Evolutionary conservation across 2,329 filamentous ascomycete species (phyloP), one percentile per base, ranked within the genome.

Genomic region (Pseudofabraea citricarpa): DNA sequence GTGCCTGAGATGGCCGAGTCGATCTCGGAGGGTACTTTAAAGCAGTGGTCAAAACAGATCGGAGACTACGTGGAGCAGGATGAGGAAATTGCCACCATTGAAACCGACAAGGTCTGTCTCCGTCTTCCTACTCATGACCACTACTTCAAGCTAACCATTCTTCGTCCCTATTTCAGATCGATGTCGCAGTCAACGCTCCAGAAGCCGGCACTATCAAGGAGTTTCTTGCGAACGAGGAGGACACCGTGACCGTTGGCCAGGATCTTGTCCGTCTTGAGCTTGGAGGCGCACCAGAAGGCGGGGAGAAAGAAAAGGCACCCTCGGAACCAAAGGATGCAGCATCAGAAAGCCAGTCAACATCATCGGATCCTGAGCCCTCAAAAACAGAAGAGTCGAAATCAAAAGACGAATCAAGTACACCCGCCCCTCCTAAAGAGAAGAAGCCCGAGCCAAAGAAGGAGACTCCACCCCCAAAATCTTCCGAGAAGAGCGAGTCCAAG

Each of bases 1-100:
- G 93, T 97, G 55, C 93, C 93, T 24, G 81, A 93, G 64, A 97
- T 98, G 93, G 93, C 93, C 52, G 93, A 98, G 69, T 97, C 93
- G 39, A 97, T 98, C 66, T 94, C 89, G 35, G 93, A 98, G 69
- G 93, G 93, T 49, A 98, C 93, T 18, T 67, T 98, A 61, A 96
- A 95, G 72, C 90, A 95, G 64, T 97, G 90, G 74, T 85, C 81
- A 60, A 97, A 97, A 66, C 66, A 91, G 70, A 74, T 96, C 57
- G 93, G 93, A 60, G 93, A 98, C 65, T 90, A 82, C 58, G 90
- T 98, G 41, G 90, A 95, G 72, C 84, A 85, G 59, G 93, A 98
- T 62, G 93, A 97, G 70, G 93, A 98, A 67, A 91, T 98, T 65
- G 93, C 93, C 23, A 96, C 91, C 39, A 98, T 98, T 61, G 93